Evolutionary conservation across 2,329 filamentous ascomycete species (phyloP), one percentile per base, ranked within the genome.

Genomic region (Diaporthe sp.): DNA sequence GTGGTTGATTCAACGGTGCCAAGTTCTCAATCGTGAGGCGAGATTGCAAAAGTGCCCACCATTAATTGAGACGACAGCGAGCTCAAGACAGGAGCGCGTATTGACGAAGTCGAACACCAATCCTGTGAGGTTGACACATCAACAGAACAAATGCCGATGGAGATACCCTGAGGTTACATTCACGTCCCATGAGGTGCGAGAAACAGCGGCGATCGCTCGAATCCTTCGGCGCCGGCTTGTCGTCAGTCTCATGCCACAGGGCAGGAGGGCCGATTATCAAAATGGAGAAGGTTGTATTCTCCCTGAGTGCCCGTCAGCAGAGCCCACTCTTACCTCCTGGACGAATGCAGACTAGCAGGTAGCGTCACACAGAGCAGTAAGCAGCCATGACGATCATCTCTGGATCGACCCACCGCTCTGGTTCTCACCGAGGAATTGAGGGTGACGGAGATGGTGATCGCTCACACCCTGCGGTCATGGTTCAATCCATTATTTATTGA

Each of bases 251-350:
- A 68, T 68, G 44, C 63, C 63, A 68, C n/a, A 32, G 47, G 15
- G 32, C 47, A 15, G 17, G 10, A 32, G 47, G 15, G 32, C 47
- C n/a, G 17, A 17, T 37, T 22, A 27, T 27, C 63, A 51, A 39
- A 32, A 68, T 68, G 63, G 63, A 51, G 63, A 53, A 39, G 30
- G 63, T 53, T n/a, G 63, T 53, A 68, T 68, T 30, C 32, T 68
- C 63, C 13, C n/a, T 68, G 32, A 17, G n/a, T 53, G 32, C 22
- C 63, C 63, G 32, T 53, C 27, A 53, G 63, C 63, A 51, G 44
- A 66, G 47, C 47, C 63, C 25, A 37, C 63, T 68, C n/a, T 68
- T 53, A 47, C 39, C 63, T 66, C 63, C 44, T 66, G 63, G 22
- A 25, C 27, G 44, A n/a, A 53, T 68, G 61, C 63, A 51, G 63